Evolutionary conservation across 108 stramenopile species (phyloP).

Genomic region (Mediolabrus comicus): DNA sequence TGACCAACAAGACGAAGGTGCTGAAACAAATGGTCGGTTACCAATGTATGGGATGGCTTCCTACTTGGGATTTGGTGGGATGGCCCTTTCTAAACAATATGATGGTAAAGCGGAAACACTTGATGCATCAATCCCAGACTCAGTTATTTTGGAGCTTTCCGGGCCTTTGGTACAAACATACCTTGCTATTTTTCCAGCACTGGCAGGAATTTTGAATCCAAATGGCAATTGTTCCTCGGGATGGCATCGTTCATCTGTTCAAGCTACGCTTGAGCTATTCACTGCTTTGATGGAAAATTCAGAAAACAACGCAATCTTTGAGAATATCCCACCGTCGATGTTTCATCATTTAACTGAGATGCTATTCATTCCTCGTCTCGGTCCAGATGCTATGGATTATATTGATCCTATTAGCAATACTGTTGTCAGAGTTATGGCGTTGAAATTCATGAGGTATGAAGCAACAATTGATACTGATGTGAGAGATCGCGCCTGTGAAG

Average conservation of each 20-base stretch:
- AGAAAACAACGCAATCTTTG: slow-evolving; percentile 59
- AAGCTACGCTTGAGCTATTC: slow-evolving; percentile 36
- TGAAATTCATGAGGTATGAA: slow-evolving; percentile 75
- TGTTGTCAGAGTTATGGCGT: slow-evolving; percentile 59
- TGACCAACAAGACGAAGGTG: slow-evolving; percentile 39
- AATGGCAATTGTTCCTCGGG: slow-evolving; percentile 42
- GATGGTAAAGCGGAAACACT: slow-evolving; percentile 50
- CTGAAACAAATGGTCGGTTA: slow-evolving; percentile 26
- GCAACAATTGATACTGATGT: slow-evolving; percentile 76
- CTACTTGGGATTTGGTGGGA: slow-evolving; percentile 62
- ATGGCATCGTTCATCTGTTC: slow-evolving; percentile 46
- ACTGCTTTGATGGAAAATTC: slow-evolving; percentile 47
- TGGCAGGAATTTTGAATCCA: slow-evolving; percentile 32
- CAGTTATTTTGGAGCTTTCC: slow-evolving; percentile 24
- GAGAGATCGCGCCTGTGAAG: slow-evolving; percentile 77
- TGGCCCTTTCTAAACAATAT: slow-evolving; percentile 73
- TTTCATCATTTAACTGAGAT: slow-evolving; percentile 64
- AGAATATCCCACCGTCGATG: slow-evolving; percentile 56
- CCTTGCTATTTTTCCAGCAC: slow-evolving; percentile 39
- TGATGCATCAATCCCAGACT: slow-evolving; percentile 21
- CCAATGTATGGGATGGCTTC: slow-evolving; percentile 53
- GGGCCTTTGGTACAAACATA: slow-evolving; percentile 26
- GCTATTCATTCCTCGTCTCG: slow-evolving; percentile 73
- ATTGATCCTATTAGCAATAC: slow-evolving; percentile 70
- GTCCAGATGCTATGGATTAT: slow-evolving; percentile 77